phyloP scores from a whole-genome alignment of 257 asterid species.

The Cruciata laevipes region DNA sequence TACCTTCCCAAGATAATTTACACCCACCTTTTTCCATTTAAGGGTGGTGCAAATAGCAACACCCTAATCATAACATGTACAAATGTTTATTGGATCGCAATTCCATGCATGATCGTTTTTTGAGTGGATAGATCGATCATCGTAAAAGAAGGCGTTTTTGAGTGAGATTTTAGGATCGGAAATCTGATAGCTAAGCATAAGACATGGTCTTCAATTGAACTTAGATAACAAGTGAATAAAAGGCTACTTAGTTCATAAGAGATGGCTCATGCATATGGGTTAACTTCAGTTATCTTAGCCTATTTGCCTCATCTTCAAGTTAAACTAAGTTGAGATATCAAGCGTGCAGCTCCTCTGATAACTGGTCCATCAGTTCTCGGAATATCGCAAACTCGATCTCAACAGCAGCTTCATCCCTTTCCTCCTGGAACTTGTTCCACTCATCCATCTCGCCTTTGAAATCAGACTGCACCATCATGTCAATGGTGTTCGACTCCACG shows the following conservation, averaged over 20 bases:
- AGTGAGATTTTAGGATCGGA: no score
- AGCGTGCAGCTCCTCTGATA: slow-evolving; percentile 32
- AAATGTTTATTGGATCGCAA: no score
- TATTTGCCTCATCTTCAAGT: not conserved
- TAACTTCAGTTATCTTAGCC: not conserved
- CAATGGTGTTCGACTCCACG: slow-evolving; percentile 41
- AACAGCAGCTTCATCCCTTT: slow-evolving; percentile 33
- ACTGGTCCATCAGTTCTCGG: slow-evolving; percentile 33
- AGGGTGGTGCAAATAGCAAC: no score
- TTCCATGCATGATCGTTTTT: no score
- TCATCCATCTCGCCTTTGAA: slow-evolving; percentile 27
- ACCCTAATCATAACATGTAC: no score
- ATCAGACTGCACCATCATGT: slow-evolving; percentile 58
- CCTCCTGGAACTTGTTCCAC: slow-evolving; percentile 39
- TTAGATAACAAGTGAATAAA: no score
- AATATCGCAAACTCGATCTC: slow-evolving; percentile 45
- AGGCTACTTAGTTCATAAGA: not conserved
- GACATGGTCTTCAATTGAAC: no score
- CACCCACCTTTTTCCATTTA: no score
- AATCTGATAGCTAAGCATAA: no score
- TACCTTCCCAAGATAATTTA: no score
- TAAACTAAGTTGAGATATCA: slow-evolving; percentile 1
- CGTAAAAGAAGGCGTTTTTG: no score
- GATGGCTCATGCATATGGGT: not conserved
- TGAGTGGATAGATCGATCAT: no score